Evolutionary conservation across 768 basidiomycete species (phyloP).

Genomic region (Baorangia bicolor): DNA sequence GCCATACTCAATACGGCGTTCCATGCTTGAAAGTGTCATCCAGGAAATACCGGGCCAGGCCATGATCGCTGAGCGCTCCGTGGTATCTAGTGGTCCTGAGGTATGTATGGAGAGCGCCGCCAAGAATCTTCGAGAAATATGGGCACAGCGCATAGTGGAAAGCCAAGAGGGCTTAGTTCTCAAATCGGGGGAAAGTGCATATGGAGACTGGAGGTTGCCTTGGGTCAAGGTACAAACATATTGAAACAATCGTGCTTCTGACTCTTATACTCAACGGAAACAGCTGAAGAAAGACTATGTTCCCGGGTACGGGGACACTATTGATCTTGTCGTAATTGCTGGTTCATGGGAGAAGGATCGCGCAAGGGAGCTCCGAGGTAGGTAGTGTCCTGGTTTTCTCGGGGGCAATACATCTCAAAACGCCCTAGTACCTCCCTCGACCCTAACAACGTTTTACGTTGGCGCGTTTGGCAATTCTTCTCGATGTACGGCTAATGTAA

Average conservation of each 20-base stretch:
- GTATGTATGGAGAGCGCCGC: constrained; percentile 9
- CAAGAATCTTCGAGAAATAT: constrained; percentile 41
- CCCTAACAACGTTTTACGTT: constrained; percentile 79
- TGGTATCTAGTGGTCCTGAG: constrained; percentile 35
- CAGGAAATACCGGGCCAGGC: constrained; percentile 54
- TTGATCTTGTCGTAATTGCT: constrained; percentile 77
- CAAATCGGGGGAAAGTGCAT: constrained; percentile 67
- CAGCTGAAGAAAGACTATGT: constrained; percentile 87
- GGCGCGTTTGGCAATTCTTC: constrained; percentile 59
- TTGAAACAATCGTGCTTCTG: constrained; percentile 13
- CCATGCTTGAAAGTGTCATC: constrained; percentile 59
- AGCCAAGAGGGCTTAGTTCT: constrained; percentile 73
- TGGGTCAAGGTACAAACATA: constrained; percentile 70
- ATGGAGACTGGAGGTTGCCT: constrained; percentile 60
- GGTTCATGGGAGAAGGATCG: constrained; percentile 80
- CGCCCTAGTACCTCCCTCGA: constrained; percentile 60
- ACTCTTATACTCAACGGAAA: background rate
- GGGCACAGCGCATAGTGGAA: constrained; percentile 50
- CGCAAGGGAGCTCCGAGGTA: constrained; percentile 74
- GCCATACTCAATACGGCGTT: constrained; percentile 61
- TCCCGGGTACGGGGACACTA: constrained; percentile 73
- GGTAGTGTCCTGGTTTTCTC: constrained; percentile 3
- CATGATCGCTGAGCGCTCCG: constrained; percentile 57
- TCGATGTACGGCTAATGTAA: constrained; percentile 40
- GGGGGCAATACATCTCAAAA: background rate